Conservation (phyloP, 2,329 filamentous ascomycete genomes). For the Fusarium sp. region DNA sequence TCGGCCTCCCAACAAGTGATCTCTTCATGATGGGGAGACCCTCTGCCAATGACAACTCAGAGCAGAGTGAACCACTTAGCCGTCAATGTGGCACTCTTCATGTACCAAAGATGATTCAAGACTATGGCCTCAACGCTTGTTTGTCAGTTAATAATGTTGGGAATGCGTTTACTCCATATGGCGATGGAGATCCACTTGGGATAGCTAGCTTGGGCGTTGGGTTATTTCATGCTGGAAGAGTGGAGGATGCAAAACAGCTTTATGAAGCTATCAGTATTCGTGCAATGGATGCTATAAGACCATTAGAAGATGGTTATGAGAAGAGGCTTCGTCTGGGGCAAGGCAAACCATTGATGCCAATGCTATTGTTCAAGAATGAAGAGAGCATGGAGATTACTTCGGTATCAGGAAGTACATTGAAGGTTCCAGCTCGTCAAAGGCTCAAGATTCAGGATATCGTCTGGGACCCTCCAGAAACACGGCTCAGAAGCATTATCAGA, state of each 20-base stretch:
- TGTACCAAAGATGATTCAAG: slow-evolving; percentile 2
- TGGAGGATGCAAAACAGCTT: background rate
- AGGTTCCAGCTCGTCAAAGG: background rate
- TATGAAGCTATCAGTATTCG: slow-evolving; percentile 12
- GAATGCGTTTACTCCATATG: slow-evolving; percentile 2
- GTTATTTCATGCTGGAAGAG: slow-evolving; percentile 3
- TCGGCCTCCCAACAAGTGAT: slow-evolving; percentile 9
- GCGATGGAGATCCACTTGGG: background rate
- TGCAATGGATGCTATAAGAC: background rate
- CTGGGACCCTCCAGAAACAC: slow-evolving; percentile 12
- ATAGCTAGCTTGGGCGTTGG: slow-evolving; percentile 12
- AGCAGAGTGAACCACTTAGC: background rate
- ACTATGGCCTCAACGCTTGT: background rate
- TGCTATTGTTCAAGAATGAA: slow-evolving; percentile 12
- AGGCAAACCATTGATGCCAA: background rate
- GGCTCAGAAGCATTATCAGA: background rate
- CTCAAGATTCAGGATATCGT: slow-evolving; percentile 1
- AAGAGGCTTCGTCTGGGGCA: background rate
- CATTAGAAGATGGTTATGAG: fast-evolving
- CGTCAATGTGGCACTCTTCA: slow-evolving; percentile 13
- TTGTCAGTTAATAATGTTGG: slow-evolving; percentile 6
- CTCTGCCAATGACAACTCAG: fast-evolving
- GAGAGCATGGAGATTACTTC: background rate
- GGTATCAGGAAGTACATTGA: background rate
- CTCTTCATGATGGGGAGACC: slow-evolving; percentile 18